Conservation (phyloP, 176 grass and related monocot species). For the Lolium perenne region DNA sequence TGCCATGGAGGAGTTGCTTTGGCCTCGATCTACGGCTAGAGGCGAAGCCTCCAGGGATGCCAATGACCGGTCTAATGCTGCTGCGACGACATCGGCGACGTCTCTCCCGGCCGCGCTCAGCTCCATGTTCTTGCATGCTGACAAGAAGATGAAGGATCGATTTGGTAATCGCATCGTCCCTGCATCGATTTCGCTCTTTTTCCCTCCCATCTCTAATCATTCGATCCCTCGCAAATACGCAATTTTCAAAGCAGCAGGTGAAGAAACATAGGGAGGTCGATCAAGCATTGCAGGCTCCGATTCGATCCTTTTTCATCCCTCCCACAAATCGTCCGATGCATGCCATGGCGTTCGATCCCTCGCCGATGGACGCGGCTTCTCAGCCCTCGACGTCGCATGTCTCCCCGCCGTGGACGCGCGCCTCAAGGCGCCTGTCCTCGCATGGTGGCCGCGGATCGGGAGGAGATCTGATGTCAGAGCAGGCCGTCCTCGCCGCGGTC, state of each 20-base stretch:
- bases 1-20: slow-evolving; percentile 17
- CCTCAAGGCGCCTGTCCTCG: slow-evolving; percentile 24
- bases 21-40: not conserved
- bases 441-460: not conserved
- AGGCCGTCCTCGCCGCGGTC: slow-evolving; percentile 9
- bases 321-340: not conserved
- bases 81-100: not conserved
- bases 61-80: not conserved
- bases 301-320: not conserved
- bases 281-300: not conserved
- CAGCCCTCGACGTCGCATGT: not conserved
- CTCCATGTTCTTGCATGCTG: not conserved
- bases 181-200: not conserved
- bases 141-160: not conserved
- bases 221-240: not conserved
- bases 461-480: not conserved
- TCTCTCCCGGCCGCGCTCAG: not conserved
- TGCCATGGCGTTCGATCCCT: slow-evolving; percentile 9
- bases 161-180: not conserved
- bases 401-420: not conserved
- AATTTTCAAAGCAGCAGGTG: not conserved
- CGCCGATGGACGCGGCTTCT: not conserved
- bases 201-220: not conserved
- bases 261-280: not conserved
- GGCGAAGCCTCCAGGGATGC: not conserved